Conservation (phyloP, 192 early-diverging fungal species). For the Funneliformis geosporum region DNA sequence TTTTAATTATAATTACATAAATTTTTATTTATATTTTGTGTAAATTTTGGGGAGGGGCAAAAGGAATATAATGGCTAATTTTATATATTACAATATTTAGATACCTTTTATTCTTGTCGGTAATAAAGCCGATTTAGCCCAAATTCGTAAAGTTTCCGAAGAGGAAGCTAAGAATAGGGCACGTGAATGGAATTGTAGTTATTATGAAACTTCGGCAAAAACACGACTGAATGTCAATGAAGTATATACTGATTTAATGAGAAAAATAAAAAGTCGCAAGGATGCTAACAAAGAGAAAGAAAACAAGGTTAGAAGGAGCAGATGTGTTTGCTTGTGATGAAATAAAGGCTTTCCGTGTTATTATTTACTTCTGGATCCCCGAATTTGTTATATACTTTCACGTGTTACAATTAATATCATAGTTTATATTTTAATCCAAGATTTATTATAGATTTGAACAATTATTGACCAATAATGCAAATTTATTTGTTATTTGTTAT, state of each 20-base stretch:
- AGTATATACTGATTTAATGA: constrained; percentile 73
- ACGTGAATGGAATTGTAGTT: constrained; percentile 68
- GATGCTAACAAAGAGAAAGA: constrained; percentile 47
- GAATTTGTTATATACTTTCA: neutral
- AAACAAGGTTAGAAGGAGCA: constrained; percentile 40
- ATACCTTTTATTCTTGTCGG: constrained; percentile 83
- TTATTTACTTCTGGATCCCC: neutral
- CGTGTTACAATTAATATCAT: neutral
- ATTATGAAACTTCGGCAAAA: constrained; percentile 75
- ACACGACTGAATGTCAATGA: constrained; percentile 81
- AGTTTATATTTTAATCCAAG: neutral
- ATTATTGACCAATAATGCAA: neutral
- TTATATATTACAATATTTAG: constrained; percentile 16
- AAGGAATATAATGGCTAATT: too few species aligned
- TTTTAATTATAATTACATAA: neutral
- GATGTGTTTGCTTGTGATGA: constrained; percentile 41
- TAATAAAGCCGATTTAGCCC: constrained; percentile 71
- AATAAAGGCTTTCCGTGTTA: neutral
- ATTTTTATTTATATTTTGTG: constrained; percentile 16
- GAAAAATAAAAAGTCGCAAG: constrained; percentile 73
- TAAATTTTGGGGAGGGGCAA: too few species aligned
- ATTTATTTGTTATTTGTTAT: too few species aligned
- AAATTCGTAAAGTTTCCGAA: constrained; percentile 61
- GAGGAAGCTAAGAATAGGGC: constrained; percentile 61
- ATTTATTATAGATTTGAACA: neutral